These are phyloP conservation scores for Vicia sativa DNA, from an alignment of 306 rosid species.

Conservation along the genomic window DNA sequence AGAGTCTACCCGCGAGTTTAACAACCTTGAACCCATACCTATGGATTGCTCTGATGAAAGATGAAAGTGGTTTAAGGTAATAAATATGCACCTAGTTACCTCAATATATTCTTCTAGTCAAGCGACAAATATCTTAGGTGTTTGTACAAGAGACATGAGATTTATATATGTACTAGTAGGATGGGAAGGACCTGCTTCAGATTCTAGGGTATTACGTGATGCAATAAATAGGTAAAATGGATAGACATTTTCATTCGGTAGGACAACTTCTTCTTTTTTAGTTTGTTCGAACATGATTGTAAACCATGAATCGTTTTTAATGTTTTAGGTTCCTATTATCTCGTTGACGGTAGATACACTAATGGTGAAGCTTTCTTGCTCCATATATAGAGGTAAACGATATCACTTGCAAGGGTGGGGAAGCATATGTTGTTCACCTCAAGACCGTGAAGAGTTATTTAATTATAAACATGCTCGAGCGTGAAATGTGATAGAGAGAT, in stretches of 20 bases:
- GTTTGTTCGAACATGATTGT: background rate
- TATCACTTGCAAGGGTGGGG: background rate
- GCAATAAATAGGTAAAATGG: background rate
- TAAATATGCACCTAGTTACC: too few relatives aligned
- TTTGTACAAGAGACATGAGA: background rate
- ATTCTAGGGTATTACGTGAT: background rate
- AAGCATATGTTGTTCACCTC: too few relatives aligned
- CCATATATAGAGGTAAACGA: background rate
- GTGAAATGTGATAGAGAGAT: too few relatives aligned
- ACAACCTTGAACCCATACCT: too few relatives aligned
- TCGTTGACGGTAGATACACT: background rate
- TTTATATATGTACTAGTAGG: background rate
- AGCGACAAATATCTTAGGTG: background rate
- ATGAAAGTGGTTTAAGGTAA: too few relatives aligned
- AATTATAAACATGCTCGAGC: too few relatives aligned
- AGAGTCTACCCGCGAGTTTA: too few relatives aligned
- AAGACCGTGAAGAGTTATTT: too few relatives aligned
- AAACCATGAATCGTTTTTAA: background rate
- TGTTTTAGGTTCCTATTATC: background rate
- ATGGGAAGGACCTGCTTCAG: background rate
- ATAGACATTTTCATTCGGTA: background rate
- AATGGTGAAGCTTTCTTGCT: background rate
- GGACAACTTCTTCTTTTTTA: background rate
- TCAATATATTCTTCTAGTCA: too few relatives aligned
- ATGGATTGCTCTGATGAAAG: too few relatives aligned